Evolutionary conservation across 2,329 filamentous ascomycete species (phyloP).

Genomic region (Aspergillus viridinutans): DNA sequence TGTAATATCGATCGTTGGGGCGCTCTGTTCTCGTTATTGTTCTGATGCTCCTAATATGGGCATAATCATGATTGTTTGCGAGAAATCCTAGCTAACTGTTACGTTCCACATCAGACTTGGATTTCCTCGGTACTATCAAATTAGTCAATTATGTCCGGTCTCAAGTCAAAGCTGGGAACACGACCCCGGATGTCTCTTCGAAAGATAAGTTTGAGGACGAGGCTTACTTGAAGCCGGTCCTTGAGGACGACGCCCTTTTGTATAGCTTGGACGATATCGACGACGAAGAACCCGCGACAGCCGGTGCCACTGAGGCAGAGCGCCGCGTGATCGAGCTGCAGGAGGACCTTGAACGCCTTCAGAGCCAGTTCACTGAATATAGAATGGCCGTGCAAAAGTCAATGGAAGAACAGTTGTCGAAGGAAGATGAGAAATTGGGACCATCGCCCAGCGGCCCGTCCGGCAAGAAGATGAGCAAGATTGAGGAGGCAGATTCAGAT

Average conservation of each 20-base stretch:
- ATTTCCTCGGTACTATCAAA: constrained; percentile 70
- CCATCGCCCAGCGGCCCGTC: constrained; percentile 16
- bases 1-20: constrained; percentile 23
- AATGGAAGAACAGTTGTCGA: constrained; percentile 61
- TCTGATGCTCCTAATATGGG: constrained; percentile 3
- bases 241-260: constrained; percentile 86
- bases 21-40: constrained; percentile 3
- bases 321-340: constrained; percentile 56
- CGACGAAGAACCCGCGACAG: constrained; percentile 27
- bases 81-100: constrained; percentile 11
- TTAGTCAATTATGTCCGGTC: constrained; percentile 65
- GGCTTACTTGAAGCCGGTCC: constrained; percentile 72
- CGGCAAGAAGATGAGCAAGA: constrained; percentile 30
- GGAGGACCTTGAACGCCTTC: constrained; percentile 57
- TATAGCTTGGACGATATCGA: constrained; percentile 79
- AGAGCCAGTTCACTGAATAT: constrained; percentile 62
- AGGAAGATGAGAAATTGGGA: constrained; percentile 45
- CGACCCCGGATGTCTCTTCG: constrained; percentile 55
- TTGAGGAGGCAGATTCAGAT: constrained; percentile 52
- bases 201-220: constrained; percentile 68
- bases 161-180: constrained; percentile 44
- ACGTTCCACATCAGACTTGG: constrained; percentile 48
- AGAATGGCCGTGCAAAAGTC: constrained; percentile 62
- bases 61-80: not conserved
- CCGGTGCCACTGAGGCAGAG: constrained; percentile 36